Evolutionary conservation across 495 filamentous ascomycete species (phyloP).

Genomic region (Pseudevernia furfuracea): DNA sequence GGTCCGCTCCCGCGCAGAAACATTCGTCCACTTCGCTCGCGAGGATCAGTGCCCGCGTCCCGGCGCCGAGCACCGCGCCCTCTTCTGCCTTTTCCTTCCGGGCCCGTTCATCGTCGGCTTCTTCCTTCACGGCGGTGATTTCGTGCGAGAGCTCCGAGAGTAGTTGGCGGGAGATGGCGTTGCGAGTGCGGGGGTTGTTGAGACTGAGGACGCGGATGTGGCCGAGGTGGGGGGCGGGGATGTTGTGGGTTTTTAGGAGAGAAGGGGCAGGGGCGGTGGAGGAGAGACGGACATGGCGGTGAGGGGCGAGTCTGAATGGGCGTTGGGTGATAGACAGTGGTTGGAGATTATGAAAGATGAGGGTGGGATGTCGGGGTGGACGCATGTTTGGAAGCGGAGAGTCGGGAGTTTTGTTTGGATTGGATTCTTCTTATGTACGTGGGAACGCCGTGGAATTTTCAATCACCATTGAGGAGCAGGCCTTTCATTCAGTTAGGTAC

Average conservation of each 20-base stretch:
- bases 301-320: slow-evolving; percentile 40
- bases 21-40: slow-evolving; percentile 67
- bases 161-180: slow-evolving; percentile 77
- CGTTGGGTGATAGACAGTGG: slow-evolving; percentile 28
- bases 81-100: slow-evolving; percentile 35
- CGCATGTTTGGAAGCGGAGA: slow-evolving; percentile 20
- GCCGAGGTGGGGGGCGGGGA: slow-evolving; percentile 74
- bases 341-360: slow-evolving; percentile 29
- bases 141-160: slow-evolving; percentile 62
- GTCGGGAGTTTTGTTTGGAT: slow-evolving; percentile 24
- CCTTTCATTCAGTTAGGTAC: background rate
- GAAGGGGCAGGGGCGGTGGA: slow-evolving; percentile 58
- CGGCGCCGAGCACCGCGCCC: slow-evolving; percentile 36
- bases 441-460: background rate
- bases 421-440: background rate
- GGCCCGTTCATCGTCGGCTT: slow-evolving; percentile 48
- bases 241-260: slow-evolving; percentile 58
- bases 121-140: slow-evolving; percentile 57
- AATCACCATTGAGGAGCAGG: background rate
- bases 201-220: slow-evolving; percentile 82
- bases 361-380: slow-evolving; percentile 22
- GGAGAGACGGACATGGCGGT: slow-evolving; percentile 26
- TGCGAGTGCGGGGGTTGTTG: slow-evolving; percentile 74
- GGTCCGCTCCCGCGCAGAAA: slow-evolving; percentile 91
- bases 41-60: slow-evolving; percentile 70